phyloP scores from a whole-genome alignment of 1,284 basidiomycete species.

The Austroboletus niveus region DNA sequence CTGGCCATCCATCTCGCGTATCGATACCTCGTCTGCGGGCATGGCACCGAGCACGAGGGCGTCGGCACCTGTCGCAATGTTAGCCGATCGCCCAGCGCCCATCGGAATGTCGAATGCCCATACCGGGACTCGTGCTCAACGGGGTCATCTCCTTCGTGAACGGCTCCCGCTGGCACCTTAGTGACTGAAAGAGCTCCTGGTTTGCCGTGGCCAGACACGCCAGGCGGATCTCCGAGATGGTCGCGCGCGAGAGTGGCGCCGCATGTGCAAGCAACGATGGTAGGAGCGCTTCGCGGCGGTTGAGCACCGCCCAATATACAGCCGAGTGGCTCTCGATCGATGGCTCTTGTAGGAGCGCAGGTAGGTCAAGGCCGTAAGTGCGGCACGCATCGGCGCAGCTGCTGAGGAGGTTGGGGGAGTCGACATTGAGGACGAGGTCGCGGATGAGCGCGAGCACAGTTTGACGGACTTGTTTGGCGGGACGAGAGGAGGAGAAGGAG shows the following conservation, averaged over 20 bases:
- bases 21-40: constrained; percentile 51
- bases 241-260: constrained; percentile 47
- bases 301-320: constrained; percentile 70
- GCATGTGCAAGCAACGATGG: constrained; percentile 50
- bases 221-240: constrained; percentile 55
- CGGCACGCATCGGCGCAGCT: constrained; percentile 48
- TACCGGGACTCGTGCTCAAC: constrained; percentile 13
- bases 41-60: constrained; percentile 56
- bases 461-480: constrained; percentile 42
- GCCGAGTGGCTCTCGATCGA: constrained; percentile 64
- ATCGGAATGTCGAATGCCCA: background rate
- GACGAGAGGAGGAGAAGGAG: constrained; percentile 33
- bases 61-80: constrained; percentile 39
- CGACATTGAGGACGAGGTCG: constrained; percentile 40
- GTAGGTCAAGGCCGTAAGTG: constrained; percentile 39
- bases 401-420: constrained; percentile 38
- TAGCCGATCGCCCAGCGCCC: background rate
- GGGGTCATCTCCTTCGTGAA: constrained; percentile 11
- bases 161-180: constrained; percentile 28
- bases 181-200: constrained; percentile 59
- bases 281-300: constrained; percentile 38
- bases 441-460: constrained; percentile 48
- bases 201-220: constrained; percentile 65
- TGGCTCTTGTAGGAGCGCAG: constrained; percentile 54
- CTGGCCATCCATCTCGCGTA: constrained; percentile 47